These are phyloP conservation scores for Candida boidinii DNA, from an alignment of 805 yeast species.

Conservation along the genomic window DNA sequence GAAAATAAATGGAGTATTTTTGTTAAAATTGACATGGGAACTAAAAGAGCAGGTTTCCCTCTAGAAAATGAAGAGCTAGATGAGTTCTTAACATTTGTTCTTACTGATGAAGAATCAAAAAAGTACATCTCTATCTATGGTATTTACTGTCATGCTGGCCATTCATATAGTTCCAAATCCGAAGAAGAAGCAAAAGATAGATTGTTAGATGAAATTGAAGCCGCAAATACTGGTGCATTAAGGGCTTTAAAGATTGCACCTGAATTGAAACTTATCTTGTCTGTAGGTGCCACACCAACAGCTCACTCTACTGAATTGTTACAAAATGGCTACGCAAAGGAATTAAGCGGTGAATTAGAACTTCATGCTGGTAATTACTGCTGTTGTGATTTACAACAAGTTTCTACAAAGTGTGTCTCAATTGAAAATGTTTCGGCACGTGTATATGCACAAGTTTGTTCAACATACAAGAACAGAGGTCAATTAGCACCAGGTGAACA, in stretches of 20 bases:
- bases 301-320: slow-evolving; percentile 44
- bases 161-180: slow-evolving; percentile 47
- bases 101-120: slow-evolving; percentile 13
- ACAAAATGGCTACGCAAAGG: slow-evolving; percentile 12
- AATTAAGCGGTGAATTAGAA: slow-evolving; percentile 40
- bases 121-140: slow-evolving; percentile 45
- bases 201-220: slow-evolving; percentile 47
- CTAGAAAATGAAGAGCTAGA: slow-evolving; percentile 23
- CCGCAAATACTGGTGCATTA: slow-evolving; percentile 46
- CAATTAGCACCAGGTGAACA: slow-evolving; percentile 45
- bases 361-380: slow-evolving; percentile 79
- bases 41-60: slow-evolving; percentile 55
- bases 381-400: slow-evolving; percentile 67
- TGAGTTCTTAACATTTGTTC: slow-evolving; percentile 13
- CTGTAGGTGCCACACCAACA: slow-evolving; percentile 82
- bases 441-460: slow-evolving; percentile 51
- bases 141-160: slow-evolving; percentile 76
- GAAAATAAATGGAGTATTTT: slow-evolving; percentile 50
- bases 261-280: slow-evolving; percentile 34
- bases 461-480: slow-evolving; percentile 51
- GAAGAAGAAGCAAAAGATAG: slow-evolving; percentile 36
- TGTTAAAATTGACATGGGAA: slow-evolving; percentile 65
- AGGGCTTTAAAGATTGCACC: slow-evolving; percentile 29
- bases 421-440: slow-evolving; percentile 37
- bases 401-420: slow-evolving; percentile 54